phyloP scores from a whole-genome alignment of 129 eudicot species.

The Pulicaria dysenterica region DNA sequence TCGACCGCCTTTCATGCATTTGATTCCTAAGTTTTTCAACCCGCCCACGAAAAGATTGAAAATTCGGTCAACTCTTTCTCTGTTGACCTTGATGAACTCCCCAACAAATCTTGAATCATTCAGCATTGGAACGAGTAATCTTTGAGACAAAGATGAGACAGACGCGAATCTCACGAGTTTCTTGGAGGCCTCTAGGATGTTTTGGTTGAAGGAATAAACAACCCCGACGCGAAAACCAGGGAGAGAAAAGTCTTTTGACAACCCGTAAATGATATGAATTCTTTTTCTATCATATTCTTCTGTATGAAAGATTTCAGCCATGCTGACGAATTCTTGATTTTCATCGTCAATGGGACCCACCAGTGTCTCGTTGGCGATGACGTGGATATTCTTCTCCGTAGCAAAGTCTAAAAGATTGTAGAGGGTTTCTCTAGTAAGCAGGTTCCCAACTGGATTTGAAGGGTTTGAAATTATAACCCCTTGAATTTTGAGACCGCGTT shows the following conservation, averaged over 20 bases:
- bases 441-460: constrained; percentile 73
- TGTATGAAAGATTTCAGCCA: constrained; percentile 63
- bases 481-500: constrained; percentile 73
- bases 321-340: constrained; percentile 68
- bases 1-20: constrained; percentile 53
- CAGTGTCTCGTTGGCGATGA: constrained; percentile 64
- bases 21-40: constrained; percentile 65
- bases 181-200: constrained; percentile 56
- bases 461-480: constrained; percentile 84
- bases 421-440: constrained; percentile 58
- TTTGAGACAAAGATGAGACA: constrained; percentile 58
- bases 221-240: constrained; percentile 61
- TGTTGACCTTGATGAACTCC: constrained; percentile 40
- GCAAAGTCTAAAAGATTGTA: constrained; percentile 78
- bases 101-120: constrained; percentile 57
- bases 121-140: constrained; percentile 58
- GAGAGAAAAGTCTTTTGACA: constrained; percentile 68
- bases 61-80: constrained; percentile 51
- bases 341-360: constrained; percentile 50
- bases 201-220: constrained; percentile 60
- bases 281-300: constrained; percentile 58
- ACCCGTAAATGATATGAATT: constrained; percentile 65
- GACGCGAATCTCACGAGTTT: constrained; percentile 68
- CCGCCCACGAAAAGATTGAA: constrained; percentile 51
- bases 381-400: constrained; percentile 76